Percentiles rank a stretch among this genome's conserved stretches.
Evolutionary conservation across 2,329 filamentous ascomycete genomes (phyloP).

Genomic region (Chaetomiaceae sp.): DNA sequence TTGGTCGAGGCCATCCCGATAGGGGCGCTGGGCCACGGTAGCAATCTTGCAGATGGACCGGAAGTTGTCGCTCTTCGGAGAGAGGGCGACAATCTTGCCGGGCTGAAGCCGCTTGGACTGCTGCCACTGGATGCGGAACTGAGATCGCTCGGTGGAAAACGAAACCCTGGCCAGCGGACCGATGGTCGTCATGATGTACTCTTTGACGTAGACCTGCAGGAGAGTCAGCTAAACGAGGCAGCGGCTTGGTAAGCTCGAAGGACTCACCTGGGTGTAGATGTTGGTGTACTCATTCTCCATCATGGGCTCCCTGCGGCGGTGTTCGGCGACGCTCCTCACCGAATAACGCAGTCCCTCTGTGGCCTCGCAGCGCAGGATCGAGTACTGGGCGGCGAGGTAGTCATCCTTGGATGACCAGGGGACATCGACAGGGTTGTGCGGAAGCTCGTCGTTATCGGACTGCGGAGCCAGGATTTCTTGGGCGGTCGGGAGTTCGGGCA

Average conservation of each 20-base stretch:
- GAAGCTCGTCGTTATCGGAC: constrained; percentile 32
- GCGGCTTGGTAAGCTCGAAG: neutral
- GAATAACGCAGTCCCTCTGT: constrained; percentile 65
- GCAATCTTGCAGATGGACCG: constrained; percentile 62
- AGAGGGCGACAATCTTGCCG: constrained; percentile 51
- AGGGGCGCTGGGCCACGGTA: constrained; percentile 64
- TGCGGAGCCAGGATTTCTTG: constrained; percentile 46
- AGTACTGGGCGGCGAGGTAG: constrained; percentile 72
- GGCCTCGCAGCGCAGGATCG: constrained; percentile 70
- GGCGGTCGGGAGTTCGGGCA: constrained; percentile 52
- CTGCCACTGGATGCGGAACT: constrained; percentile 62
- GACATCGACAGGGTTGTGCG: constrained; percentile 50
- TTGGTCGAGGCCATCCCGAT: constrained; percentile 56
- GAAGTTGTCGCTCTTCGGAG: constrained; percentile 57
- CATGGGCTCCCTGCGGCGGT: constrained; percentile 33
- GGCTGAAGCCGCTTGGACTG: constrained; percentile 49
- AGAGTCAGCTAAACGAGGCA: neutral
- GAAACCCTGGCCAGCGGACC: constrained; percentile 64
- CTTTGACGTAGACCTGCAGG: constrained; percentile 59
- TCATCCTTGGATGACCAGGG: constrained; percentile 57
- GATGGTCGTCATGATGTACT: constrained; percentile 57
- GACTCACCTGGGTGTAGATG: constrained; percentile 65
- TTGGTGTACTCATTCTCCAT: constrained; percentile 54
- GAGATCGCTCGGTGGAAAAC: constrained; percentile 64
- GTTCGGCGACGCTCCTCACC: constrained; percentile 50